Base-by-base conservation (phyloP, 1,284 basidiomycete genomes). In the Rhizoctonia solani region DNA sequence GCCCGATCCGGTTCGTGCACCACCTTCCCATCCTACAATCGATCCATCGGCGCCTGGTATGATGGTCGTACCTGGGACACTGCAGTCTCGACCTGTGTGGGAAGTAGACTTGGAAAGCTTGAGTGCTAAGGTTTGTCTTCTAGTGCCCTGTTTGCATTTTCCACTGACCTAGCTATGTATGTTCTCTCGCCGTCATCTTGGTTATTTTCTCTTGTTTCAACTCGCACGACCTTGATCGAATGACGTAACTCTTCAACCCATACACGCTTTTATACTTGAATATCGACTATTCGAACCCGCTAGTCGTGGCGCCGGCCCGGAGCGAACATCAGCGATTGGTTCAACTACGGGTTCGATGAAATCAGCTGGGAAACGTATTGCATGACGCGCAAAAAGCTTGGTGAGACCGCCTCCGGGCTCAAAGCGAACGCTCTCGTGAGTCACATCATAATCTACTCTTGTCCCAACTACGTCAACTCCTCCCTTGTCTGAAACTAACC, bases 331-430 rank as follows among this genome's bases (percentile, higher is more conserved):
- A 92, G 91, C 72, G 96, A 98, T 79, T 99, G 93, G 89, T 99
- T 99, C 81, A 99, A 99, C 79, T 99, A 98, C 74, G 97, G 97
- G 0, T 99, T 99, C 75, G 96, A 99, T 76, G 97, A 99, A 78
- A 84, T 93, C 13, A 90, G 90, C 19, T 99, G 95, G 93, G 90
- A 92, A 72, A 87, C 89, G 50, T 99, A 95, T 77, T 90, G 92
- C 73, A 88, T 90, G 75, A 87, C 92, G 73, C 84, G 95, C 74
- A 82, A 90, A 44, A 90, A 92, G 68, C 80, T 96, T 71, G 88
- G 89, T 1, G 89, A 93, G 54, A 79, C 89, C 58, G 90, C 92
- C 4, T 85, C 84, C 59, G 87, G 89, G 46, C 79, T 92, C 52
- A 92, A 92, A 75, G 82, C 83, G 0, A 90, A 88, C 73, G 87